phyloP scores from a whole-genome alignment of 2,329 filamentous ascomycete genomes.

The Botrytis squamosa region DNA sequence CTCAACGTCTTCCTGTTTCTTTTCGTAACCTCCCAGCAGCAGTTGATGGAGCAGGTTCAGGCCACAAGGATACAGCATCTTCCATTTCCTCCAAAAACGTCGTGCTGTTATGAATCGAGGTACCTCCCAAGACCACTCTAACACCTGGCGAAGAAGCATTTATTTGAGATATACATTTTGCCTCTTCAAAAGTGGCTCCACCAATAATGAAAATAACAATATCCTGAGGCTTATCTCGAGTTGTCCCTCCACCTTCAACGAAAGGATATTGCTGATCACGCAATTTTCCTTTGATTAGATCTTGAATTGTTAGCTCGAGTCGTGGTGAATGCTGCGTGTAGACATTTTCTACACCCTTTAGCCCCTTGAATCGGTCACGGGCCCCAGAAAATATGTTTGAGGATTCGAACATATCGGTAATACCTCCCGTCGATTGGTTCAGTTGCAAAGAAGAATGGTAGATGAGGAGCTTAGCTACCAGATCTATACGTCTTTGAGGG shows the following conservation, averaged over 20 bases:
- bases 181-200: conserved; percentile 93
- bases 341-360: conserved; percentile 97
- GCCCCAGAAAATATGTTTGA: conserved; percentile 88
- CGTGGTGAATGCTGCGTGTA: conserved; percentile 96
- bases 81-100: conserved; percentile 91
- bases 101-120: conserved; percentile 80
- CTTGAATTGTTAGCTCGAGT: conserved; percentile 83
- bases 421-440: conserved; percentile 70
- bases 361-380: conserved; percentile 82
- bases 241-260: conserved; percentile 81
- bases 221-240: conserved; percentile 93
- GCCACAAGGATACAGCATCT: conserved; percentile 84
- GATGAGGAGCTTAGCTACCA: conserved; percentile 76
- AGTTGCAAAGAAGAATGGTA: conserved; percentile 88
- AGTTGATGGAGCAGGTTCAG: conserved; percentile 53
- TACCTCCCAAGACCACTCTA: conserved; percentile 85
- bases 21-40: conserved; percentile 39
- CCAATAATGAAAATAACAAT: conserved; percentile 94
- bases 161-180: conserved; percentile 91
- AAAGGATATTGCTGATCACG: conserved; percentile 90
- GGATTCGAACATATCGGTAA: conserved; percentile 89
- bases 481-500: conserved; percentile 69
- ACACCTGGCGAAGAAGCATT: conserved; percentile 89
- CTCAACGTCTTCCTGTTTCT: conserved; percentile 38
- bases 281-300: conserved; percentile 86